Base-by-base conservation (phyloP, 2,329 filamentous ascomycete species). In the Aspergillus ustus region DNA sequence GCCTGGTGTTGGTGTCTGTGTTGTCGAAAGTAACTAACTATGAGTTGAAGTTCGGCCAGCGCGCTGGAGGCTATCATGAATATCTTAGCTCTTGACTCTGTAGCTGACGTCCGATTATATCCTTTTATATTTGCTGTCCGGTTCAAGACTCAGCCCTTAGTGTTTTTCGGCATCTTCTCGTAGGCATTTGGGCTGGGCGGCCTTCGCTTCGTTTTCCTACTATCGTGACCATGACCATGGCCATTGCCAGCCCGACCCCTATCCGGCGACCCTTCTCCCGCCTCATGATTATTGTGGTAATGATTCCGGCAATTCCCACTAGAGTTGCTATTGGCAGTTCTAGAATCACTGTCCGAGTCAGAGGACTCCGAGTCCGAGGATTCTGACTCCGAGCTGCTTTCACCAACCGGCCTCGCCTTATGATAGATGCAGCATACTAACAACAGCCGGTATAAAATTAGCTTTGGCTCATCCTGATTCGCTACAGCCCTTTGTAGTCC, bases 371-470 rank as follows among this genome's bases (percentile, higher is more conserved):
- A 88, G 22, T 83, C 84, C 15, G 77, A 75, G 15, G 78, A 78
- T 48, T 80, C 77, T 8, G 78, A 80, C 67, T 82, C 80, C n/a
- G 78, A 80, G 62, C 89, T 93, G 34, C 91, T 95, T 76, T 98
- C 94, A 74, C 91, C 92, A 4, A 92, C 88, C 11, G 84, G 86
- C 68, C 90, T 91, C 7, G 92, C 89, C 63, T 91, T 91, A 80
- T 97, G 94, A 80, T 97, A 99, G 77, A 99, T 99, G 77, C 95
- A 99, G 84, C 95, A 99, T n/a, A 98, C 95, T 96, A 52, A 31
- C 2, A 40, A 9, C 19, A 17, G n/a, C 17, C 19, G 15, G 52
- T 52, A 17, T 37, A 57, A 19, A 57, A 19, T 63, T 52, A 60
- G 52, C 34, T 52, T 22, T 25, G 4, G 37, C 25, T 40, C 25